Evolutionary conservation across 2,329 filamentous ascomycete genomes (phyloP).

Genomic region (Fusarium paranaense): DNA sequence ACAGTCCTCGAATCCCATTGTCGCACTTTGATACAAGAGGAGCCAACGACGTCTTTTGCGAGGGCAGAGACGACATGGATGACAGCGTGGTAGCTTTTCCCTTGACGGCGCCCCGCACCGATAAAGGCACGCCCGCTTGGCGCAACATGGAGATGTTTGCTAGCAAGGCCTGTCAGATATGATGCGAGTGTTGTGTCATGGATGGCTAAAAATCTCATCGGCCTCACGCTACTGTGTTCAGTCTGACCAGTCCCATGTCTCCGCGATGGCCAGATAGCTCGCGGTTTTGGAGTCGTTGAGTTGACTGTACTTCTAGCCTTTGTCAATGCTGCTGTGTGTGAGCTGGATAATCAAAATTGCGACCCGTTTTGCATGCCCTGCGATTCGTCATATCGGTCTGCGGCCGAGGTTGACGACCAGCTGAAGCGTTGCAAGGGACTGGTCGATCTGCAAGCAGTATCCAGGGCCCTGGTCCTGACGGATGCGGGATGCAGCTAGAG

Average conservation of each 20-base stretch:
- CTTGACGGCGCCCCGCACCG: slow-evolving; percentile 35
- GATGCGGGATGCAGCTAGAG: slow-evolving; percentile 40
- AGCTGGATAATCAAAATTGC: neutral
- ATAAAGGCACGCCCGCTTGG: slow-evolving; percentile 36
- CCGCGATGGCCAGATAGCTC: neutral
- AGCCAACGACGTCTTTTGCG: slow-evolving; percentile 2
- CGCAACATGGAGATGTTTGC: slow-evolving; percentile 30
- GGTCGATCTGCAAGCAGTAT: slow-evolving; percentile 44
- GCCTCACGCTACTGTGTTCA: slow-evolving; percentile 22
- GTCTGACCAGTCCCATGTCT: slow-evolving; percentile 23
- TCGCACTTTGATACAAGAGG: slow-evolving; percentile 2
- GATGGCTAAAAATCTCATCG: slow-evolving; percentile 23
- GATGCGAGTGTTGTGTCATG: slow-evolving; percentile 47
- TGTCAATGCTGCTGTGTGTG: neutral
- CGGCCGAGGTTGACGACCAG: slow-evolving; percentile 25
- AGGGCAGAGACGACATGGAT: slow-evolving; percentile 34
- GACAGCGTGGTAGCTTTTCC: slow-evolving; percentile 25
- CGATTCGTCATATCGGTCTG: slow-evolving; percentile 38
- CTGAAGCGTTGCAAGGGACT: slow-evolving; percentile 38
- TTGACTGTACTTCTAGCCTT: neutral
- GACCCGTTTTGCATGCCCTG: slow-evolving; percentile 19
- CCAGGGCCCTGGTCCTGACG: slow-evolving; percentile 40
- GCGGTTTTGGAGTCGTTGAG: slow-evolving; percentile 12
- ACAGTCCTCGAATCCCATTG: neutral
- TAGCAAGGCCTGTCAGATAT: slow-evolving; percentile 36